Evolutionary conservation across 441 rosid genomes (phyloP).

Genomic region (Pelargonium myrrhifolium): DNA sequence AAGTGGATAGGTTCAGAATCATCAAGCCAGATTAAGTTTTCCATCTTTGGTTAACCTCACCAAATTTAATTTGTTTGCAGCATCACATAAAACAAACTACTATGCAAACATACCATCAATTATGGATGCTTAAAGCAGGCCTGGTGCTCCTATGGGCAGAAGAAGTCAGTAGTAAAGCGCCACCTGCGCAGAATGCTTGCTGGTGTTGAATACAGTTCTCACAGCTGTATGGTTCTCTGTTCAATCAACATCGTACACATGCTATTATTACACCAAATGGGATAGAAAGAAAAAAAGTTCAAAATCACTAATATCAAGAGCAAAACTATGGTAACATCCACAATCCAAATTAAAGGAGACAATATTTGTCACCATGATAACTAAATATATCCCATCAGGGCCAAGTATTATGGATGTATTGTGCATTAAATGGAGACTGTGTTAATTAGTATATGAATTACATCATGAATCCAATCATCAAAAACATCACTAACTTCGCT

Average conservation of each 20-base stretch:
- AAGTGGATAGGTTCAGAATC: conserved; percentile 20
- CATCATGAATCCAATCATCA: too few relatives aligned
- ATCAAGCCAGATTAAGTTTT: neutral
- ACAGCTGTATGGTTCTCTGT: conserved; percentile 3
- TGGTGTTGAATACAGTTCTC: neutral
- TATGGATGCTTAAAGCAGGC: neutral
- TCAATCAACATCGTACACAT: neutral
- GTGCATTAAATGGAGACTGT: too few relatives aligned
- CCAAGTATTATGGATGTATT: too few relatives aligned
- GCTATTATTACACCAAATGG: neutral
- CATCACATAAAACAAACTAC: neutral
- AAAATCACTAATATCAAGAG: neutral
- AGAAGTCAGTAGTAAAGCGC: neutral
- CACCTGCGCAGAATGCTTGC: neutral
- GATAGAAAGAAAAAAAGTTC: neutral
- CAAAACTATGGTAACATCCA: neutral
- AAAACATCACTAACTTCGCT: too few relatives aligned
- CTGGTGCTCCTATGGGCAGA: neutral
- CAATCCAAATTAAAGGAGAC: too few relatives aligned
- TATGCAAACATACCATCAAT: neutral
- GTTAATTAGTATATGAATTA: too few relatives aligned
- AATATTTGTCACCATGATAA: too few relatives aligned
- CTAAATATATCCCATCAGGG: too few relatives aligned
- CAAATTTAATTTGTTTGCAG: neutral
- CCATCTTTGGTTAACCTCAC: neutral